These are phyloP conservation scores for Microcera coccophila DNA, from an alignment of 2,329 filamentous ascomycete species.

Conservation along the genomic window DNA sequence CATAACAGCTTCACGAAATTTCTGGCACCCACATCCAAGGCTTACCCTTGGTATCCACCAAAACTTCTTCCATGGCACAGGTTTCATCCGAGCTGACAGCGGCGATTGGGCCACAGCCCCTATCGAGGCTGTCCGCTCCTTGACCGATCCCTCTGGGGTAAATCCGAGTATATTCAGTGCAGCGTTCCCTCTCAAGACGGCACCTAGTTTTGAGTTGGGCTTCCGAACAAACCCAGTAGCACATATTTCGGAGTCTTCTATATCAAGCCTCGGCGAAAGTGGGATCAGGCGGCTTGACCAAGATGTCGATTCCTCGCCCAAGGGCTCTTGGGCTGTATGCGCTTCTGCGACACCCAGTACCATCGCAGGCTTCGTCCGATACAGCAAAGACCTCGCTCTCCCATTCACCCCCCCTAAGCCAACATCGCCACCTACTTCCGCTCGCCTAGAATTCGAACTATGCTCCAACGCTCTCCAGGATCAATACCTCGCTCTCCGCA, in stretches of 20 bases:
- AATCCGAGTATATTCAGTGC: constrained; percentile 29
- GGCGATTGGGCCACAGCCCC: constrained; percentile 37
- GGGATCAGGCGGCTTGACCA: constrained; percentile 39
- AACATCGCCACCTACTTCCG: constrained; percentile 13
- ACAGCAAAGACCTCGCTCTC: constrained; percentile 30
- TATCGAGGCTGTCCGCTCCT: constrained; percentile 29
- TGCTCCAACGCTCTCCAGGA: constrained; percentile 35
- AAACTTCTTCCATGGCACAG: constrained; percentile 32
- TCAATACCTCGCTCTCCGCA: constrained; percentile 41
- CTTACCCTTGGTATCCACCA: constrained; percentile 33
- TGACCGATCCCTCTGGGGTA: constrained; percentile 31
- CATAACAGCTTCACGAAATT: constrained; percentile 21
- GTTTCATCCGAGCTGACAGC: constrained; percentile 39
- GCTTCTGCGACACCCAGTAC: constrained; percentile 28
- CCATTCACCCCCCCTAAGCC: constrained; percentile 20
- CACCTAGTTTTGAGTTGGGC: constrained; percentile 41
- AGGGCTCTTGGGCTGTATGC: constrained; percentile 41
- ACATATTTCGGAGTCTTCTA: constrained; percentile 12
- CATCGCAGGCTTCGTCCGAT: constrained; percentile 34
- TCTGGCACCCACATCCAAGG: constrained; percentile 21
- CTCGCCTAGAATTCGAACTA: constrained; percentile 43
- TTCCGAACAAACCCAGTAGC: constrained; percentile 31
- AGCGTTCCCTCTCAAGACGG: constrained; percentile 25
- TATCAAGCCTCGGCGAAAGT: constrained; percentile 21
- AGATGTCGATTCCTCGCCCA: constrained; percentile 23